Evolutionary conservation across 768 basidiomycete genomes (phyloP).

Genomic region (Macrolepiota fuliginosa): DNA sequence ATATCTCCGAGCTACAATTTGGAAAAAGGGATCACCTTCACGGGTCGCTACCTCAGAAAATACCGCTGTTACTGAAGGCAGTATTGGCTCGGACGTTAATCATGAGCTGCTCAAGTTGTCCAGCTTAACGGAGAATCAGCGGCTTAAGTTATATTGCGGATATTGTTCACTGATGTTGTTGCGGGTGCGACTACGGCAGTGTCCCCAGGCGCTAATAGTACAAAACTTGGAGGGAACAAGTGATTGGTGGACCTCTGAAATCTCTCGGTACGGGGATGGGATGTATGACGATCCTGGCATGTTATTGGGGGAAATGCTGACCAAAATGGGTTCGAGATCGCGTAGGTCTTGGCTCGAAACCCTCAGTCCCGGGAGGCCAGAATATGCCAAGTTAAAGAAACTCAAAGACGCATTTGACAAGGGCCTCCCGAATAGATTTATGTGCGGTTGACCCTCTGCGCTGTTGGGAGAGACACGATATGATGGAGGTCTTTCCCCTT

Average conservation of each 20-base stretch:
- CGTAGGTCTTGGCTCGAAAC: too few species aligned
- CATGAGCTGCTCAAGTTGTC: background rate
- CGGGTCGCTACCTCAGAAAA: background rate
- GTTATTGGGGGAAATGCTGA: background rate
- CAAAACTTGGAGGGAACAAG: background rate
- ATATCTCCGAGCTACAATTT: background rate
- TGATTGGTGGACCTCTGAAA: background rate
- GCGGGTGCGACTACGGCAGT: background rate
- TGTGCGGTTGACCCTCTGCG: background rate
- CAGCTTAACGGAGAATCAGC: background rate
- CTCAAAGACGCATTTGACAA: background rate
- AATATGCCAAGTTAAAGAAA: background rate
- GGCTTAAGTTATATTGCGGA: background rate
- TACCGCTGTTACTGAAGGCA: background rate
- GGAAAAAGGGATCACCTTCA: background rate
- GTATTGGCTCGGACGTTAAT: background rate
- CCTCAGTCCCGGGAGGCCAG: background rate
- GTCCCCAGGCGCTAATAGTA: too few species aligned
- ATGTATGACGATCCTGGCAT: background rate
- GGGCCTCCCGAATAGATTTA: background rate
- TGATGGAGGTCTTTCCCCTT: too few species aligned
- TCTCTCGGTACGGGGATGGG: background rate
- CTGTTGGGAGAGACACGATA: too few species aligned
- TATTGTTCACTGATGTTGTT: background rate
- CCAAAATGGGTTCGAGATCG: background rate